Evolutionary conservation across 2,329 filamentous ascomycete species (phyloP).

Genomic region (Microdochium bolleyi): DNA sequence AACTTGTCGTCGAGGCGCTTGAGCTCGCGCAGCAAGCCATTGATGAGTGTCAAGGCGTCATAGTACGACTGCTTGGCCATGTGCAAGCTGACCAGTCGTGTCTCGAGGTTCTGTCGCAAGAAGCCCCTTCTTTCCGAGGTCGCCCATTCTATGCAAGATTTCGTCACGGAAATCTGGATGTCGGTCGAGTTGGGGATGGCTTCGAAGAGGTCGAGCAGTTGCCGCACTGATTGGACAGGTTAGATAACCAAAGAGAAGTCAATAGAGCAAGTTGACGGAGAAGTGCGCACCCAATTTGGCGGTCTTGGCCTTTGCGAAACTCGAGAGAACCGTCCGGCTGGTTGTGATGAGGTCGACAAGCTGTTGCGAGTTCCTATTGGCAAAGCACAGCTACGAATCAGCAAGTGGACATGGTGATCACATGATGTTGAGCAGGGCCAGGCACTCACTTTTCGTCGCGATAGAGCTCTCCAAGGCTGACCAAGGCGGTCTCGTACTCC

Average conservation of each 20-base stretch:
- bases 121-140: conserved; percentile 90
- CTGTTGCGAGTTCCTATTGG: conserved; percentile 64
- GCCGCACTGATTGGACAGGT: conserved; percentile 60
- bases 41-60: conserved; percentile 93
- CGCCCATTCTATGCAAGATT: conserved; percentile 99
- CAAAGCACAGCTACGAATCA: conserved; percentile 13
- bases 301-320: conserved; percentile 98
- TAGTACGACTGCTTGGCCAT: conserved; percentile 98
- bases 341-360: conserved; percentile 85
- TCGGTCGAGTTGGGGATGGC: conserved; percentile 92
- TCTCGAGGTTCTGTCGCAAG: conserved; percentile 96
- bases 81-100: conserved; percentile 84
- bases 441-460: conserved; percentile 69
- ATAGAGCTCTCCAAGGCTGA: conserved; percentile 87
- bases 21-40: conserved; percentile 88
- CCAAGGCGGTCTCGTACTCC: conserved; percentile 84
- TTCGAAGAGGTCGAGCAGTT: conserved; percentile 91
- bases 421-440: neutral
- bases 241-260: neutral
- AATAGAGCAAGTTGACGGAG: neutral
- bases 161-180: conserved; percentile 88
- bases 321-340: conserved; percentile 84
- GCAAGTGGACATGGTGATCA: conserved; percentile 5
- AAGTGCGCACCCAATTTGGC: conserved; percentile 77
- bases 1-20: conserved; percentile 98